These are phyloP conservation scores for Cicer arietinum DNA, from an alignment of 306 rosid species.

Conservation along the genomic window DNA sequence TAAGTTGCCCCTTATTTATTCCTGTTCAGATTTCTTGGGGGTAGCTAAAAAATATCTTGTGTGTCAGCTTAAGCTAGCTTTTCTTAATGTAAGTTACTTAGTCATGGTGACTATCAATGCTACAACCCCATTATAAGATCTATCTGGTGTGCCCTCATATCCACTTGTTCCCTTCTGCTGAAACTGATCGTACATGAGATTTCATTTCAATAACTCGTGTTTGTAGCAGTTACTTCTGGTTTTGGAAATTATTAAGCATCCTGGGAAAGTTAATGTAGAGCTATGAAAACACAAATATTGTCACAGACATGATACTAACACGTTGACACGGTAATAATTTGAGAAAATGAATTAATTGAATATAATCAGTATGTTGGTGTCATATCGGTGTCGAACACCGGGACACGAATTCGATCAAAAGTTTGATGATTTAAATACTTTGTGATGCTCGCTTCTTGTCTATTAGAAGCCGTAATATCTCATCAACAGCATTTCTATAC, in stretches of 20 bases:
- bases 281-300: too few species aligned
- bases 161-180: slow-evolving; percentile 36
- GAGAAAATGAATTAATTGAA: too few species aligned
- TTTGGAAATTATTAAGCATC: slow-evolving; percentile 11
- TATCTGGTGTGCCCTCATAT: not conserved
- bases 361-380: too few species aligned
- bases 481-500: slow-evolving; percentile 18
- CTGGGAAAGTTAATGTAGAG: not conserved
- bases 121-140: slow-evolving; percentile 12
- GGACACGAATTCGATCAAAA: too few species aligned
- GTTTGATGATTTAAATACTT: not conserved
- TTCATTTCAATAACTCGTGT: slow-evolving; percentile 21
- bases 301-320: too few species aligned
- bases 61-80: not conserved
- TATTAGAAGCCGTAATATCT: not conserved
- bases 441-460: slow-evolving; percentile 9
- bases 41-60: slow-evolving; percentile 10
- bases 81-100: not conserved
- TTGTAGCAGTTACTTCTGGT: not conserved
- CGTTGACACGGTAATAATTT: too few species aligned
- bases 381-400: too few species aligned
- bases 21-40: slow-evolving; percentile 15
- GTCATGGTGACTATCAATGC: not conserved
- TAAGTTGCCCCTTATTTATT: not conserved
- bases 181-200: not conserved